These are phyloP conservation scores for Aspergillus cejpii DNA, from an alignment of 2,329 filamentous ascomycete genomes.

Conservation along the genomic window DNA sequence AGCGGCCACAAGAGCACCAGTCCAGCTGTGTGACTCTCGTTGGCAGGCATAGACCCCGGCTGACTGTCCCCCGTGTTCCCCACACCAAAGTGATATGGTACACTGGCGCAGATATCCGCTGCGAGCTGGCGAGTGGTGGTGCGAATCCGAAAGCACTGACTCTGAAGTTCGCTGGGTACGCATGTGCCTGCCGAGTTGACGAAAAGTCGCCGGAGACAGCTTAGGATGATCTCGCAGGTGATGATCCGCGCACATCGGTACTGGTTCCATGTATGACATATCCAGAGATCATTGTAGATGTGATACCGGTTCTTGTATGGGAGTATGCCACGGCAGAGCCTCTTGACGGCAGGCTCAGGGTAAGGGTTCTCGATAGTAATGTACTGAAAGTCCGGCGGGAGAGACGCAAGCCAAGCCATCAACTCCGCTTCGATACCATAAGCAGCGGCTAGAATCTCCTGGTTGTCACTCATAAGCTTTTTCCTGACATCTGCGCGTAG, in stretches of 20 bases:
- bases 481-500: slow-evolving; percentile 30
- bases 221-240: slow-evolving; percentile 45
- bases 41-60: slow-evolving; percentile 10
- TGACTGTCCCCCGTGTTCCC: slow-evolving; percentile 11
- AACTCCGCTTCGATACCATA: slow-evolving; percentile 32
- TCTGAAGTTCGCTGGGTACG: slow-evolving; percentile 26
- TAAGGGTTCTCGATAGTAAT: slow-evolving; percentile 19
- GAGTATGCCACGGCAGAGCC: slow-evolving; percentile 19
- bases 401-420: slow-evolving; percentile 26
- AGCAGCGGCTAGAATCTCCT: slow-evolving; percentile 28
- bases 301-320: slow-evolving; percentile 50
- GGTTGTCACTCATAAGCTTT: slow-evolving; percentile 19
- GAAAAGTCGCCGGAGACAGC: slow-evolving; percentile 24
- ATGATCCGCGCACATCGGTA: slow-evolving; percentile 55
- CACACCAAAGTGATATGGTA: slow-evolving; percentile 32
- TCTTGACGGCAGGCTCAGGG: slow-evolving; percentile 33
- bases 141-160: slow-evolving; percentile 27
- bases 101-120: slow-evolving; percentile 34
- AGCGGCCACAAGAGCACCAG: slow-evolving; percentile 36
- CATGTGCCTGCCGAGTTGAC: slow-evolving; percentile 15
- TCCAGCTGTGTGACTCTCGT: slow-evolving; percentile 29
- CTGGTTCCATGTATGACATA: slow-evolving; percentile 53
- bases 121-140: slow-evolving; percentile 25
- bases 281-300: slow-evolving; percentile 50
- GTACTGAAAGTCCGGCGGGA: slow-evolving; percentile 27